Percentiles rank a stretch among this genome's conserved stretches.
phyloP scores from a whole-genome alignment of 805 yeast genomes.

The Blastobotrys americana region DNA sequence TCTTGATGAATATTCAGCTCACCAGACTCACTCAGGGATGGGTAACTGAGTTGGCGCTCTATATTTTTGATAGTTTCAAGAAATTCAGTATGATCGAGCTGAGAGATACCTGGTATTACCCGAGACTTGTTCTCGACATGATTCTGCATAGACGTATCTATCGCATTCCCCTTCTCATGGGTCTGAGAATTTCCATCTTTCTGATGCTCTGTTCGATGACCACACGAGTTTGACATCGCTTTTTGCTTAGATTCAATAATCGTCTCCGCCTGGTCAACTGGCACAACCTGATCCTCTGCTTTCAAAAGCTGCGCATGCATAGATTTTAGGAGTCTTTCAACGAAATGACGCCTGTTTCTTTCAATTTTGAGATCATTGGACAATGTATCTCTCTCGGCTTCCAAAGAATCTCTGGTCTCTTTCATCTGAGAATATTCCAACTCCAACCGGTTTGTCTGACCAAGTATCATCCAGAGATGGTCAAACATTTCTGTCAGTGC shows the following conservation, averaged over 20 bases:
- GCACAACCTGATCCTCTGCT: not conserved
- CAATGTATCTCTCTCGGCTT: not conserved
- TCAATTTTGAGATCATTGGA: not conserved
- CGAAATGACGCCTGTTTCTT: not conserved
- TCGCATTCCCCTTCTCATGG: too few species aligned
- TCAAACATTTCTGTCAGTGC: not conserved
- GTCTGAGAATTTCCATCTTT: too few species aligned
- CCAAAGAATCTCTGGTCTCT: slow-evolving; percentile 1
- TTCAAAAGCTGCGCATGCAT: not conserved
- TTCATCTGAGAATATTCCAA: slow-evolving; percentile 7
- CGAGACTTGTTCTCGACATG: too few species aligned
- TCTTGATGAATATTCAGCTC: not conserved
- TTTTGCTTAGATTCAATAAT: not conserved
- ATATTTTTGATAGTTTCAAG: not conserved
- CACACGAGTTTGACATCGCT: too few species aligned
- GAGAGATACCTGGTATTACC: too few species aligned
- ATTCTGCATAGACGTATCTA: too few species aligned
- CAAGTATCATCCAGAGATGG: slow-evolving; percentile 7
- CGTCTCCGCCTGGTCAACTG: slow-evolving; percentile 1
- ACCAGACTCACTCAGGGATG: not conserved
- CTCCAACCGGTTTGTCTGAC: slow-evolving; percentile 9
- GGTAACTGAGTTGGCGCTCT: too few species aligned
- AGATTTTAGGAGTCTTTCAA: slow-evolving; percentile 1
- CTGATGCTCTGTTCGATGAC: too few species aligned
- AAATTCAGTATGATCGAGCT: not conserved